Percentiles rank a stretch among this genome's conserved stretches.
Conservation (phyloP, 179 eudicot genomes). For the Spinacia oleracea region DNA sequence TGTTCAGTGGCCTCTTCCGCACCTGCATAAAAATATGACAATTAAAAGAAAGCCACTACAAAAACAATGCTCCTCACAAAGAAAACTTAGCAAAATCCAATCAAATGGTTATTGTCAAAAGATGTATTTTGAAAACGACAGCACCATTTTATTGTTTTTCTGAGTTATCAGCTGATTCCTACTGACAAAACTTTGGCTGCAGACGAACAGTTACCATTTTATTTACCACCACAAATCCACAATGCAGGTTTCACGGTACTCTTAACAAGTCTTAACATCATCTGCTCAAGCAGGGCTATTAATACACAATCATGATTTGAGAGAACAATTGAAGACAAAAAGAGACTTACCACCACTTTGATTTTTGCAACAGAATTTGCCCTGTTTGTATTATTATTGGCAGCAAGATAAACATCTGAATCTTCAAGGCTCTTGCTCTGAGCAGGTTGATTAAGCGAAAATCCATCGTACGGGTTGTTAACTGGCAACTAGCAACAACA, state of each 20-base stretch:
- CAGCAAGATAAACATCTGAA: conserved; percentile 52
- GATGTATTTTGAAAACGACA: background rate
- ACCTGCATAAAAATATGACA: conserved; percentile 54
- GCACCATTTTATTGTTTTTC: background rate
- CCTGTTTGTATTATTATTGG: conserved; percentile 53
- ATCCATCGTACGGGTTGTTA: conserved; percentile 53
- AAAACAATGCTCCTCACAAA: conserved; percentile 12
- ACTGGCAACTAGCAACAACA: conserved; percentile 48
- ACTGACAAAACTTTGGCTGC: background rate
- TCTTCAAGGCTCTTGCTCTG: conserved; percentile 65
- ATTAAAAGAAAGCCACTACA: conserved; percentile 6
- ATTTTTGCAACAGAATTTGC: conserved; percentile 86
- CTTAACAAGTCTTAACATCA: background rate
- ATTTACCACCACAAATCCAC: background rate
- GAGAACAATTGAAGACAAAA: background rate
- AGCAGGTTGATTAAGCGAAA: conserved; percentile 35
- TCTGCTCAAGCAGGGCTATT: conserved; percentile 1
- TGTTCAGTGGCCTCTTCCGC: conserved; percentile 94
- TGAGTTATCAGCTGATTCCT: background rate
- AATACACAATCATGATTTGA: background rate
- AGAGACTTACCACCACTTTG: conserved; percentile 90
- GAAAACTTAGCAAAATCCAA: conserved; percentile 8
- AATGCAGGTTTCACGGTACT: background rate
- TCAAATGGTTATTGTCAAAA: background rate
- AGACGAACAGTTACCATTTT: background rate